Conservation (phyloP, 2,329 filamentous ascomycete species). For the Microsporum canis region DNA sequence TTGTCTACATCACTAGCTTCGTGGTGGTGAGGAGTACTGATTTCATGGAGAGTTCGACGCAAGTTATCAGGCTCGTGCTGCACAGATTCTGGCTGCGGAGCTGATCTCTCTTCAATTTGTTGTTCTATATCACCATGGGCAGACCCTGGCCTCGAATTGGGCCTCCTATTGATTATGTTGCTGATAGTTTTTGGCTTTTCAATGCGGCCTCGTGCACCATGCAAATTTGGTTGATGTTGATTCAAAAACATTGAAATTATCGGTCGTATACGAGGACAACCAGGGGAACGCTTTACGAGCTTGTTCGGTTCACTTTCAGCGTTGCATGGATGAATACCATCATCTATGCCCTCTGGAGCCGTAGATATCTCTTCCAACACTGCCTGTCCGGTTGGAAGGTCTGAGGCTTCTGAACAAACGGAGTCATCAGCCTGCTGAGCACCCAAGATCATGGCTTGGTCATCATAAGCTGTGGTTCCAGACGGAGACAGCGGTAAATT, state of each 20-base stretch:
- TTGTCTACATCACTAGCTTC: background rate
- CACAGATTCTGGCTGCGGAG: background rate
- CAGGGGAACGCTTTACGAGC: slow-evolving; percentile 4
- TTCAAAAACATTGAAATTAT: slow-evolving; percentile 5
- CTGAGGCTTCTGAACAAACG: background rate
- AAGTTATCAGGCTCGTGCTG: background rate
- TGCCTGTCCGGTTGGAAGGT: background rate
- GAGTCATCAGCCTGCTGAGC: background rate
- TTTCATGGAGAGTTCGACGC: background rate
- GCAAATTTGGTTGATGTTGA: slow-evolving; percentile 9
- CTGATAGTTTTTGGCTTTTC: slow-evolving; percentile 10
- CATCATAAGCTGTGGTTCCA: background rate
- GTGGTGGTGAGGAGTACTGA: background rate
- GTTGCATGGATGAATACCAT: background rate
- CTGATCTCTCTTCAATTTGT: background rate
- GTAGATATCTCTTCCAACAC: background rate
- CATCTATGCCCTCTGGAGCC: background rate
- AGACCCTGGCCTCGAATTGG: background rate
- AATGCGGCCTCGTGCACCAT: slow-evolving; percentile 8
- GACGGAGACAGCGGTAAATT: background rate
- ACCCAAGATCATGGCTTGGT: background rate
- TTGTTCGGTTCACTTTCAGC: background rate
- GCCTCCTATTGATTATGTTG: slow-evolving; percentile 4
- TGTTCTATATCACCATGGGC: background rate
- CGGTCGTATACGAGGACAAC: background rate